phyloP scores from a whole-genome alignment of 164 flowering plant species.

The Kingdonia uniflora region DNA sequence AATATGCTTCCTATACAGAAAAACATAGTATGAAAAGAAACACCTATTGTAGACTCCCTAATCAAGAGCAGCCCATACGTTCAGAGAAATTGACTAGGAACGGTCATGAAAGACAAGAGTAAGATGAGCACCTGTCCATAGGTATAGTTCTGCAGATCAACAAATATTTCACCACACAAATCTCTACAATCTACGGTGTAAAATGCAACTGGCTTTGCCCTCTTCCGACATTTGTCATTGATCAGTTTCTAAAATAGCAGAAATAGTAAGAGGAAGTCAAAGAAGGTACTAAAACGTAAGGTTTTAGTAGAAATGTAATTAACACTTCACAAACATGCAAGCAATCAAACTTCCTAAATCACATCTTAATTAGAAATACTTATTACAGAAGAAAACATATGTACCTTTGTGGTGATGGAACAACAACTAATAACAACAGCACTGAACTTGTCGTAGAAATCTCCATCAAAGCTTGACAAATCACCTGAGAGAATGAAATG shows the following conservation, averaged over 20 bases:
- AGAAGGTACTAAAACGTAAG: too few species aligned
- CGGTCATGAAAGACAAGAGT: not conserved
- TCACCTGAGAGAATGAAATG: constrained; percentile 44
- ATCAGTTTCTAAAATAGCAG: constrained; percentile 50
- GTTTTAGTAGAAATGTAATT: too few species aligned
- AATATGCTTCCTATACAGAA: too few species aligned
- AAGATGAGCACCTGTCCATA: constrained; percentile 51
- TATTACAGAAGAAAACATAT: not conserved
- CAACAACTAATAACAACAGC: constrained; percentile 63
- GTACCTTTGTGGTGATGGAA: constrained; percentile 61
- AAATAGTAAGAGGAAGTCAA: not conserved
- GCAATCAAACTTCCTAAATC: not conserved
- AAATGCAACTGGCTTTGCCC: constrained; percentile 64
- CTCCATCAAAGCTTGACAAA: constrained; percentile 48
- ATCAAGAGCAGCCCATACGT: too few species aligned
- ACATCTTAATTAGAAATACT: too few species aligned
- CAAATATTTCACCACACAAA: constrained; percentile 93
- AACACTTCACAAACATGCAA: too few species aligned
- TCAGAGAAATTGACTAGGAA: too few species aligned
- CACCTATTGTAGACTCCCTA: too few species aligned
- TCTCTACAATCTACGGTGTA: constrained; percentile 84
- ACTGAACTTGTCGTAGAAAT: constrained; percentile 69
- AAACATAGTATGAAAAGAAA: too few species aligned
- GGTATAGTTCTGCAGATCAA: constrained; percentile 64
- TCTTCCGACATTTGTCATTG: constrained; percentile 72